Conservation (phyloP, 2,329 filamentous ascomycete species). For the Trichoderma cornu-damae region DNA sequence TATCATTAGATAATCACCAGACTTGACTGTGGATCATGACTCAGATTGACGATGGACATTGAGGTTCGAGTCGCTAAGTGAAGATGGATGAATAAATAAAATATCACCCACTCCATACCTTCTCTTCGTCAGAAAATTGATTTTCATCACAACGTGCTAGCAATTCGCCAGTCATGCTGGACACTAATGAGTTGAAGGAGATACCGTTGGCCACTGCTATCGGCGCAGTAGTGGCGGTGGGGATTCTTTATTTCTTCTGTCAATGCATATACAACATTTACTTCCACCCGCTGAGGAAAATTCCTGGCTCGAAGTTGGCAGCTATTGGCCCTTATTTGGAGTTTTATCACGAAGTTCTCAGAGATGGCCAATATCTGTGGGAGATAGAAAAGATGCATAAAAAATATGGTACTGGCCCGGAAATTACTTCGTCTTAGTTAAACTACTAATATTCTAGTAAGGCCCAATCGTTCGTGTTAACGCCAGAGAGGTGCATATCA, state of each 20-base stretch:
- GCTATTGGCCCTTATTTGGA: conserved; percentile 27
- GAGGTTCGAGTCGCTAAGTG: not conserved
- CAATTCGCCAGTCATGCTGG: not conserved
- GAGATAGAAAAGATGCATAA: conserved; percentile 28
- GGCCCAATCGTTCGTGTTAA: conserved; percentile 32
- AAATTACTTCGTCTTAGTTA: not conserved
- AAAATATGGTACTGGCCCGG: conserved; percentile 25
- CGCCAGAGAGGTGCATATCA: conserved; percentile 31
- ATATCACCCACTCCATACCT: not conserved
- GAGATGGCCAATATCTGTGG: conserved; percentile 25
- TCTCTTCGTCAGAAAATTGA: not conserved
- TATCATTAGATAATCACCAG: not conserved
- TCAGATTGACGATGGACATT: not conserved
- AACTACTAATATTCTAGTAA: not conserved
- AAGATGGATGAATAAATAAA: not conserved
- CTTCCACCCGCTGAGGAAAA: conserved; percentile 29
- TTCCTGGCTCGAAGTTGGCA: conserved; percentile 29
- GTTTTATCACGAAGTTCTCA: conserved; percentile 27
- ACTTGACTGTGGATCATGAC: not conserved
- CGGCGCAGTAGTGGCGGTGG: not conserved
- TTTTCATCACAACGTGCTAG: not conserved
- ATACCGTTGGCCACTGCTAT: not conserved
- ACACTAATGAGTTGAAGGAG: not conserved
- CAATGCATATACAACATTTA: conserved; percentile 27
- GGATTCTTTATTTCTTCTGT: not conserved